Percentiles rank a stretch among this genome's conserved stretches.
Conservation (phyloP, 2,329 filamentous ascomycete species). For the Cladosporium sp. region DNA sequence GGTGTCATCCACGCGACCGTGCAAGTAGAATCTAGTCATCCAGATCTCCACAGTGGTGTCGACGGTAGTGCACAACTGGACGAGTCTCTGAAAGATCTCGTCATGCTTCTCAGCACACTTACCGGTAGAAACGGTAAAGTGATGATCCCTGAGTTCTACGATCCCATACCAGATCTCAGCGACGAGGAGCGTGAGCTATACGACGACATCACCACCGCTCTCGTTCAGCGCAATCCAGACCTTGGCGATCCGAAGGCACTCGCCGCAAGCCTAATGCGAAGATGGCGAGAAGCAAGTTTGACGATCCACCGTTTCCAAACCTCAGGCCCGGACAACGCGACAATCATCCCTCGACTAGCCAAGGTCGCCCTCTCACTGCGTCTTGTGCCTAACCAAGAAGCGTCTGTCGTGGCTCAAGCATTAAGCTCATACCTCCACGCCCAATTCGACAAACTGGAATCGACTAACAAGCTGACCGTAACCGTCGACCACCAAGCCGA, state of each 20-base stretch:
- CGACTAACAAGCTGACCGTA: slow-evolving; percentile 74
- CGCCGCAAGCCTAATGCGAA: slow-evolving; percentile 79
- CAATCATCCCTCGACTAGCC: slow-evolving; percentile 84
- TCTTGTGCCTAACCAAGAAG: slow-evolving; percentile 87
- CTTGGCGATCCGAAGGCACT: slow-evolving; percentile 63
- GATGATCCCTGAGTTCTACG: slow-evolving; percentile 83
- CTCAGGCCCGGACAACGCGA: slow-evolving; percentile 80
- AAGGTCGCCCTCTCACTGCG: slow-evolving; percentile 85
- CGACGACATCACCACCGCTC: slow-evolving; percentile 72
- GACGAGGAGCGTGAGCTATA: slow-evolving; percentile 74
- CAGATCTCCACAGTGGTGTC: slow-evolving; percentile 93
- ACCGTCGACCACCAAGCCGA: slow-evolving; percentile 91
- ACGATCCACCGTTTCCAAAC: slow-evolving; percentile 92
- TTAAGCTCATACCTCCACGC: slow-evolving; percentile 63
- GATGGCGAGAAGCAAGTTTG: slow-evolving; percentile 91
- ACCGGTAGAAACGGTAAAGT: slow-evolving; percentile 77
- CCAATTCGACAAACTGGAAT: slow-evolving; percentile 69
- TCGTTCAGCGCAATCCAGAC: slow-evolving; percentile 66
- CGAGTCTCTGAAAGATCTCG: slow-evolving; percentile 87
- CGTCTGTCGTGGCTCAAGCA: slow-evolving; percentile 65
- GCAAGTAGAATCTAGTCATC: slow-evolving; percentile 76
- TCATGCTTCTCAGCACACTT: slow-evolving; percentile 73
- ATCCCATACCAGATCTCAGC: slow-evolving; percentile 71
- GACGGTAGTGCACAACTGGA: slow-evolving; percentile 87
- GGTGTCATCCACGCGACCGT: slow-evolving; percentile 92